phyloP scores from a whole-genome alignment of 78 protist species.

The Dictyostelium purpureum region DNA sequence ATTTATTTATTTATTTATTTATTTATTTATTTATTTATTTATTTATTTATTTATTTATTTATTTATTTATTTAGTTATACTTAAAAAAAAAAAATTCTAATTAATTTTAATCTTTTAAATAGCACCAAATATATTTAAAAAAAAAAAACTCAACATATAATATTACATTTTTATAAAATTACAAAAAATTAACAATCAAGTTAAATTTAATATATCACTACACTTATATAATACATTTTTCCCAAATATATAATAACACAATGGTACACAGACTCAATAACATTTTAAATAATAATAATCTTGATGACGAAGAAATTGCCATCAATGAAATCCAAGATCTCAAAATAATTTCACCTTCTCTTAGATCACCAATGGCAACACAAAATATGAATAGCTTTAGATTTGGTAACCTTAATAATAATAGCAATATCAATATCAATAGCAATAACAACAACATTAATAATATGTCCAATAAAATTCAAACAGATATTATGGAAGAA shows the following conservation, averaged over 20 bases:
- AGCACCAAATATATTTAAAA: neutral
- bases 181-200: neutral
- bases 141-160: neutral
- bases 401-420: neutral
- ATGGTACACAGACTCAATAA: neutral
- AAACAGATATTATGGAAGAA: neutral
- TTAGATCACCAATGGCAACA: neutral
- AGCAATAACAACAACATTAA: slow-evolving; percentile 8
- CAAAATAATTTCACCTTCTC: neutral
- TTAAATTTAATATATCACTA: neutral
- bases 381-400: no score
- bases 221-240: neutral
- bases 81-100: neutral
- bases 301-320: neutral
- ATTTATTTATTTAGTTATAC: neutral
- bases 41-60: neutral
- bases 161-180: neutral
- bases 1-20: neutral
- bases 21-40: neutral
- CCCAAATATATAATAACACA: neutral
- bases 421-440: neutral
- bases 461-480: neutral
- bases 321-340: slow-evolving; percentile 14
- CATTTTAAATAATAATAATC: slow-evolving; percentile 13
- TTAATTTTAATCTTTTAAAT: neutral